phyloP scores from a whole-genome alignment of 2,329 filamentous ascomycete genomes.

The Amesomyces nigricolor region DNA sequence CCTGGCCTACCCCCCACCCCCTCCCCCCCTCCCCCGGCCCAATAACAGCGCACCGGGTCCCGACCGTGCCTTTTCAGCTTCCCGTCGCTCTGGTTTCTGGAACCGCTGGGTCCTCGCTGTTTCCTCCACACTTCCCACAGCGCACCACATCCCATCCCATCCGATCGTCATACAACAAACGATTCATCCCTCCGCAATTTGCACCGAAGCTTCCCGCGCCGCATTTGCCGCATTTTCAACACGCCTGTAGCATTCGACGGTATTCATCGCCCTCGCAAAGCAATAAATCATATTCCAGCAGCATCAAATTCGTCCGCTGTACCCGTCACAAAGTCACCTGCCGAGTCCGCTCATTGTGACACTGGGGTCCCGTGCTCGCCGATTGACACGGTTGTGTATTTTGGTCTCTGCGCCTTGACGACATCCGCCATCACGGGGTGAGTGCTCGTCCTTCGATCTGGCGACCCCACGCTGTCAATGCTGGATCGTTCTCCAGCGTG shows the following conservation, averaged over 20 bases:
- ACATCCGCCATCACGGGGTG: constrained; percentile 8
- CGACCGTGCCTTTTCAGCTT: constrained; percentile 21
- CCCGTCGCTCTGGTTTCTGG: constrained; percentile 29
- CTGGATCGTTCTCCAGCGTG: background rate
- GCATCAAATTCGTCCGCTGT: background rate
- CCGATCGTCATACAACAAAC: background rate
- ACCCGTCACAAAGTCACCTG: no score
- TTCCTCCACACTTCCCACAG: background rate
- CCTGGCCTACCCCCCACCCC: constrained; percentile 11
- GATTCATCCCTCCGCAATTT: background rate
- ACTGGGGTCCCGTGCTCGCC: background rate
- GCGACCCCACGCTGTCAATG: constrained; percentile 8
- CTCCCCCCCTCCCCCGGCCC: constrained; percentile 13
- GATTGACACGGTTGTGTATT: constrained; percentile 12
- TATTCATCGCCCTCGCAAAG: background rate
- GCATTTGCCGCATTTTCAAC: background rate
- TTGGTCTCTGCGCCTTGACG: background rate
- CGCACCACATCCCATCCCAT: background rate
- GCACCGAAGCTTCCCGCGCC: background rate
- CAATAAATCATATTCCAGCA: background rate
- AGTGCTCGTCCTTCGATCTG: constrained; percentile 8
- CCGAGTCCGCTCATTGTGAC: background rate
- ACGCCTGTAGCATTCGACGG: background rate
- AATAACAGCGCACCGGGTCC: constrained; percentile 22
- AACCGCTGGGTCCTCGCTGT: constrained; percentile 16